These are phyloP conservation scores for Xylaria sp. DNA, from an alignment of 2,329 filamentous ascomycete species.

Conservation along the genomic window DNA sequence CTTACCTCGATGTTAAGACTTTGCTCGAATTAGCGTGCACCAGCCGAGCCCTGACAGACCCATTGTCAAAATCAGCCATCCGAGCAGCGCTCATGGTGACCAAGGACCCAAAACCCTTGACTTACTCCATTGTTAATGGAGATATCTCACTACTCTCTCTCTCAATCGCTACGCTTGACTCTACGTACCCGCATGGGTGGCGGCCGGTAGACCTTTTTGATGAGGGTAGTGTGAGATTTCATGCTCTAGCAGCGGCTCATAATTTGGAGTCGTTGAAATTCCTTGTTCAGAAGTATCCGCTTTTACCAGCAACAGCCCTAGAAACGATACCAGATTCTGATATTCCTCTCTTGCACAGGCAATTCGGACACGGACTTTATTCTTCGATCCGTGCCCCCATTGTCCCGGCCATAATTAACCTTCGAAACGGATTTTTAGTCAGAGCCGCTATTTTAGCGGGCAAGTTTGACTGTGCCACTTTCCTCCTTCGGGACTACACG, in stretches of 20 bases:
- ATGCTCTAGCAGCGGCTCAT: neutral
- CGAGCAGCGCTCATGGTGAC: neutral
- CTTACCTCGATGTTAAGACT: neutral
- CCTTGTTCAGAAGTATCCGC: neutral
- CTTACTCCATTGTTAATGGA: slow-evolving; percentile 1
- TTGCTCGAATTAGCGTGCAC: neutral
- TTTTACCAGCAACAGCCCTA: neutral
- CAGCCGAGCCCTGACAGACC: neutral
- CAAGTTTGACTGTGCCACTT: slow-evolving; percentile 9
- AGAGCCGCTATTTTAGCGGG: neutral
- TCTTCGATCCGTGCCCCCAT: too few relatives aligned
- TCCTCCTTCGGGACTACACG: slow-evolving; percentile 7
- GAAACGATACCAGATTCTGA: neutral
- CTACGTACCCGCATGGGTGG: neutral
- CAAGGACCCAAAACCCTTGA: neutral
- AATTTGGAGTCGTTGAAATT: neutral
- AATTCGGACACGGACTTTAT: slow-evolving; percentile 4
- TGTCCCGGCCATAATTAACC: neutral
- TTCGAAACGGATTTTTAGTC: slow-evolving; percentile 2
- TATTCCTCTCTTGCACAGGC: too few relatives aligned
- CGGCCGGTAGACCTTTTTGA: neutral
- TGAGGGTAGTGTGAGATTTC: neutral
- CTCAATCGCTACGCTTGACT: neutral
- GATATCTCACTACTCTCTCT: slow-evolving; percentile 2
- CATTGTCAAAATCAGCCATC: neutral